These are phyloP conservation scores for Cyclotella distinguenda DNA, from an alignment of 108 stramenopile species.

Conservation along the genomic window DNA sequence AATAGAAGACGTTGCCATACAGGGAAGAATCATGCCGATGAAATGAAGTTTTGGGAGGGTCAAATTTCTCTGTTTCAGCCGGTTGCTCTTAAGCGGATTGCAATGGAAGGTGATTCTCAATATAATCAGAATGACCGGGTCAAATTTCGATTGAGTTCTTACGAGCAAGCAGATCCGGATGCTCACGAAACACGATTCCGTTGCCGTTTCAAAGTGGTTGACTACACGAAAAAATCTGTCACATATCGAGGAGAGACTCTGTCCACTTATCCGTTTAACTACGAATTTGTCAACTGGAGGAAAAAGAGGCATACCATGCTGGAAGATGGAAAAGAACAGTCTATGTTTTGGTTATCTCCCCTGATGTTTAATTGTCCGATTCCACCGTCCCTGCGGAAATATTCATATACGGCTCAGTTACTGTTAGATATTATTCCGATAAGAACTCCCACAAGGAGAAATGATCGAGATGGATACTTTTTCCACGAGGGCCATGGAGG, in stretches of 20 bases:
- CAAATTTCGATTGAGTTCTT: constrained; percentile 66
- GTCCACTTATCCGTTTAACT: constrained; percentile 65
- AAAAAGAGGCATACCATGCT: constrained; percentile 47
- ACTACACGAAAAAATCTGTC: constrained; percentile 17
- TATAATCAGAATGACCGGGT: constrained; percentile 5
- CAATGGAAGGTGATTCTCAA: constrained; percentile 3
- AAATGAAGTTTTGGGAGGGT: constrained; percentile 65
- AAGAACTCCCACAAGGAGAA: constrained; percentile 57
- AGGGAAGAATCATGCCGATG: constrained; percentile 40
- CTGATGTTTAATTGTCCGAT: constrained; percentile 81
- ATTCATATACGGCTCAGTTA: neutral
- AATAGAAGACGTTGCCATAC: constrained; percentile 71
- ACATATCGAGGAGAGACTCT: constrained; percentile 50
- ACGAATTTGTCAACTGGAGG: constrained; percentile 67
- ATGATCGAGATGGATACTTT: constrained; percentile 51
- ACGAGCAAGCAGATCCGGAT: constrained; percentile 79
- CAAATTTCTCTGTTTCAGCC: constrained; percentile 70
- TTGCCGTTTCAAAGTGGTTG: constrained; percentile 73
- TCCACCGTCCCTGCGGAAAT: constrained; percentile 47
- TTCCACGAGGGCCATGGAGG: constrained; percentile 50
- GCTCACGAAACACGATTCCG: constrained; percentile 78
- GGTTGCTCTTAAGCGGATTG: constrained; percentile 50
- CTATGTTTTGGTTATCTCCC: constrained; percentile 69
- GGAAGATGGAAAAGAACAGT: constrained; percentile 65
- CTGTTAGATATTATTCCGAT: constrained; percentile 70